A percentile compares a stretch with the other conserved stretches of the same genome.
These are phyloP conservation scores for Talaromyces sp. DNA, from an alignment of 2,329 filamentous ascomycete species.

Conservation along the genomic window DNA sequence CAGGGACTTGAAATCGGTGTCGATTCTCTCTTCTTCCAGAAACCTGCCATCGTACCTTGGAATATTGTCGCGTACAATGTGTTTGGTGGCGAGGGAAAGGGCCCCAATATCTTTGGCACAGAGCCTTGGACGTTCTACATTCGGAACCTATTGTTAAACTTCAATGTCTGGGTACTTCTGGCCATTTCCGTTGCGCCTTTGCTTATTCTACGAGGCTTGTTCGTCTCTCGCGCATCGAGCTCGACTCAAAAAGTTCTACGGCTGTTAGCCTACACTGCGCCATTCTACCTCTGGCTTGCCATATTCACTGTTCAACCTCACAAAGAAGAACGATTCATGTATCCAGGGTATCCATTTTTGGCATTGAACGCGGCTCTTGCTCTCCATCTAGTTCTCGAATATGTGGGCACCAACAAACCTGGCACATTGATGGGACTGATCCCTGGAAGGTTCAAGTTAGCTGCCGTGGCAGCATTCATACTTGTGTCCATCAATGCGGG, in stretches of 20 bases:
- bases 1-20: conserved; percentile 64
- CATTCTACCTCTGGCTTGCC: conserved; percentile 89
- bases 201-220: conserved; percentile 64
- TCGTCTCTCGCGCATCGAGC: conserved; percentile 52
- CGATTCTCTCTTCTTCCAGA: conserved; percentile 81
- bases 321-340: conserved; percentile 99
- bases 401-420: conserved; percentile 65
- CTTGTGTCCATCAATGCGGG: conserved; percentile 61
- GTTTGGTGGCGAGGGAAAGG: conserved; percentile 69
- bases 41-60: conserved; percentile 69
- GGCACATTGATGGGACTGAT: conserved; percentile 64
- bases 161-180: conserved; percentile 87
- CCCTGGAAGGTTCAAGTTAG: conserved; percentile 67
- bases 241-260: conserved; percentile 66
- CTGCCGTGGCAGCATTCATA: conserved; percentile 54
- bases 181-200: conserved; percentile 70
- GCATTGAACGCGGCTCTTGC: conserved; percentile 82
- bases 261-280: conserved; percentile 69
- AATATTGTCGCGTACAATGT: conserved; percentile 97
- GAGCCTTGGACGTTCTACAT: conserved; percentile 98
- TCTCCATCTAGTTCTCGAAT: conserved; percentile 71
- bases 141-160: conserved; percentile 85
- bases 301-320: conserved; percentile 92
- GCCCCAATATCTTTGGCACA: conserved; percentile 88
- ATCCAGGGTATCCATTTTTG: conserved; percentile 86